Percentiles rank a stretch among this genome's conserved stretches.
phyloP scores from a whole-genome alignment of 2,329 filamentous ascomycete species.

The Elsinoe perseae region DNA sequence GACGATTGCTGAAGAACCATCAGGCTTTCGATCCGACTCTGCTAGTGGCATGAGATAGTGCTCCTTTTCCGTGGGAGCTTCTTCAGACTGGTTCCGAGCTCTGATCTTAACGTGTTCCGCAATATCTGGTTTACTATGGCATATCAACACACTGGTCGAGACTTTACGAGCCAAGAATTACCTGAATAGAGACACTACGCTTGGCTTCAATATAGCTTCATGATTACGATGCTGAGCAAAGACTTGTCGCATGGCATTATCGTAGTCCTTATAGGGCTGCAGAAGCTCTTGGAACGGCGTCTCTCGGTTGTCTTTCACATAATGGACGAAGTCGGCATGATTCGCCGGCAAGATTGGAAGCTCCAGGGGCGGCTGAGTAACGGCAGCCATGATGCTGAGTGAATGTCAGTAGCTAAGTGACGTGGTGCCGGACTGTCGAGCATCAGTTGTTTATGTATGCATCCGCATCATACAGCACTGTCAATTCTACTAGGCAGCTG shows the following conservation, averaged over 20 bases:
- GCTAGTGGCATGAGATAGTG: slow-evolving; percentile 63
- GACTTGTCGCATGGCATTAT: slow-evolving; percentile 56
- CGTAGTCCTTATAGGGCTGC: slow-evolving; percentile 59
- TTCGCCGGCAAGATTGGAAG: slow-evolving; percentile 33
- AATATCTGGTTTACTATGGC: slow-evolving; percentile 25
- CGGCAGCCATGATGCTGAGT: neutral
- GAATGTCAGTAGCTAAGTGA: neutral
- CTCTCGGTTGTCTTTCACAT: slow-evolving; percentile 50
- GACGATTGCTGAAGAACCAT: slow-evolving; percentile 62
- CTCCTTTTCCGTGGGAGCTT: slow-evolving; percentile 53
- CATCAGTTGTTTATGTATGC: neutral
- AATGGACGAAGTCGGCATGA: slow-evolving; percentile 39
- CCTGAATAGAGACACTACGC: slow-evolving; percentile 57
- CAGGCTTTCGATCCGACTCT: slow-evolving; percentile 51
- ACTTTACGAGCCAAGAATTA: neutral
- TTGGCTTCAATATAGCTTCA: slow-evolving; percentile 51
- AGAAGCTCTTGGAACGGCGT: slow-evolving; percentile 52
- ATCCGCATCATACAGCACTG: neutral
- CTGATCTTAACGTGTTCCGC: slow-evolving; percentile 53
- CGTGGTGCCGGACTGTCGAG: neutral
- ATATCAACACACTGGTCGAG: neutral
- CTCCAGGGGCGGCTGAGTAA: neutral
- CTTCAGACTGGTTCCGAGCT: slow-evolving; percentile 51
- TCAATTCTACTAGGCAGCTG: neutral
- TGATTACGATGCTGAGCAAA: slow-evolving; percentile 62